Evolutionary conservation across 2,329 filamentous ascomycete genomes (phyloP).

Genomic region (Calonectria hongkongensis): DNA sequence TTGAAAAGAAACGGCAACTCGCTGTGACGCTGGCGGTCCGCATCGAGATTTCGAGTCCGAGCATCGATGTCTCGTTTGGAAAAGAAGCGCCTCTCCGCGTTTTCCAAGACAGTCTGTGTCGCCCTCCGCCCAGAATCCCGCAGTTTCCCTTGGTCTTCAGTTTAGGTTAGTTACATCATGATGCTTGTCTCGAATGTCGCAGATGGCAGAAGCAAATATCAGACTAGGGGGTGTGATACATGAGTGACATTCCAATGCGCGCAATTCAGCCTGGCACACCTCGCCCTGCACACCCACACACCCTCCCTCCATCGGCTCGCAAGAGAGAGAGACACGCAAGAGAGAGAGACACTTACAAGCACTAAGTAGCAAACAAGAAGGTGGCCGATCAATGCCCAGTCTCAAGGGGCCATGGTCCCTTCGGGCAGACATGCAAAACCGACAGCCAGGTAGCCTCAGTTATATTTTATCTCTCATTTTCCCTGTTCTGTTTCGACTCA

Average conservation of each 20-base stretch:
- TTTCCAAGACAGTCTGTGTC: slow-evolving; percentile 32
- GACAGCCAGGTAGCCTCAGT: neutral
- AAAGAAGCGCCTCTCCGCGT: slow-evolving; percentile 19
- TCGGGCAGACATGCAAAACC: slow-evolving; percentile 20
- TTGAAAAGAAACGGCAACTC: slow-evolving; percentile 8
- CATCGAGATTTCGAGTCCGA: slow-evolving; percentile 7
- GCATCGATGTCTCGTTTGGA: slow-evolving; percentile 25
- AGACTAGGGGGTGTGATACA: slow-evolving; percentile 35
- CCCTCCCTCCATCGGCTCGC: slow-evolving; percentile 28
- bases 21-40: neutral
- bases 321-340: slow-evolving; percentile 26
- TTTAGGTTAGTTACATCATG: slow-evolving; percentile 41
- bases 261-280: slow-evolving; percentile 28
- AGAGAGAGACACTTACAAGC: slow-evolving; percentile 22
- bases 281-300: slow-evolving; percentile 36
- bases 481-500: neutral
- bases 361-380: slow-evolving; percentile 15
- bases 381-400: slow-evolving; percentile 18
- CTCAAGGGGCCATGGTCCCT: slow-evolving; percentile 18
- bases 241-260: slow-evolving; percentile 42
- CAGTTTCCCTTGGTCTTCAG: slow-evolving; percentile 36
- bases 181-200: slow-evolving; percentile 42
- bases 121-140: slow-evolving; percentile 36
- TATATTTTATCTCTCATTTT: neutral
- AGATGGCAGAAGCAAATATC: slow-evolving; percentile 49